These are phyloP conservation scores for Phytophthora sp. DNA, from an alignment of 352 stramenopile species.

Conservation along the genomic window DNA sequence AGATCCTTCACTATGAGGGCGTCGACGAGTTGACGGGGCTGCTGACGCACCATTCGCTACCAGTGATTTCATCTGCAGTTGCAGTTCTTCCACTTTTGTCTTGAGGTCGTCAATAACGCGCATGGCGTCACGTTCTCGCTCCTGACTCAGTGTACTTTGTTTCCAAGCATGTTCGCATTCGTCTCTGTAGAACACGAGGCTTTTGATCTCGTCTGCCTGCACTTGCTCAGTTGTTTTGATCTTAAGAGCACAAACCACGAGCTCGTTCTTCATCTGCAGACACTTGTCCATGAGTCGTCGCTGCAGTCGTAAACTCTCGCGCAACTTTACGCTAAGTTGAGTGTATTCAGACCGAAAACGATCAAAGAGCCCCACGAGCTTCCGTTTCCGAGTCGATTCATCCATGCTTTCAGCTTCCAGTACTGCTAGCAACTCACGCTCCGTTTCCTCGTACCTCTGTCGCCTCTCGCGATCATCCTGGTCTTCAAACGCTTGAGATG, in stretches of 20 bases:
- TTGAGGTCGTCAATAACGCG: conserved; percentile 76
- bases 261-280: conserved; percentile 72
- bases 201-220: conserved; percentile 77
- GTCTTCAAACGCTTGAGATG: conserved; percentile 14
- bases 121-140: conserved; percentile 66
- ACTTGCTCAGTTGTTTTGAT: conserved; percentile 65
- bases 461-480: conserved; percentile 39
- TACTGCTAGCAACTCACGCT: conserved; percentile 56
- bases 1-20: conserved; percentile 5
- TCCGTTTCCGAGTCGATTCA: conserved; percentile 59
- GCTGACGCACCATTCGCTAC: conserved; percentile 22
- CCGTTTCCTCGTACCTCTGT: conserved; percentile 47
- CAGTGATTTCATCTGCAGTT: conserved; percentile 57
- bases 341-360: conserved; percentile 72
- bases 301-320: conserved; percentile 58
- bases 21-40: conserved; percentile 7
- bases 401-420: conserved; percentile 55
- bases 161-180: conserved; percentile 77
- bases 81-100: conserved; percentile 58
- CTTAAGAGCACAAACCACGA: conserved; percentile 59
- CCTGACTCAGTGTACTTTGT: conserved; percentile 57
- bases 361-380: conserved; percentile 71
- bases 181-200: conserved; percentile 73
- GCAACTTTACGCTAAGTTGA: conserved; percentile 57
- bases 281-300: conserved; percentile 72